A percentile compares a stretch with the other conserved stretches of the same genome.
These are phyloP conservation scores for Lagenidium giganteum DNA, from an alignment of 352 stramenopile species.

Conservation along the genomic window DNA sequence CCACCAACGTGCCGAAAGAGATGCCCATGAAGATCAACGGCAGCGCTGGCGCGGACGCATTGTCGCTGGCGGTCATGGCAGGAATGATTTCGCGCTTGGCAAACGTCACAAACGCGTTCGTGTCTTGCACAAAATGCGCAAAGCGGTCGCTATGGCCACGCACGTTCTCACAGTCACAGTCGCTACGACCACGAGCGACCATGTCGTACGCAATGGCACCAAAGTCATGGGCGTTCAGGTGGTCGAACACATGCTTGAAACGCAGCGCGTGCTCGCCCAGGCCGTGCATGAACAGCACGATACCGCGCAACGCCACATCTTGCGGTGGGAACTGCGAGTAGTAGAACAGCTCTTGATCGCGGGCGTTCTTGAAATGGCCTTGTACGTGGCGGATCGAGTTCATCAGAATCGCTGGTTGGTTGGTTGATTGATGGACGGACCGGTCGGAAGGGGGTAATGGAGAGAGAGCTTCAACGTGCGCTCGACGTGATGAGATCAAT, in stretches of 20 bases:
- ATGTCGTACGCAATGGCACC: constrained; percentile 65
- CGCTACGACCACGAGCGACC: constrained; percentile 49
- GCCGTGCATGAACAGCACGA: constrained; percentile 40
- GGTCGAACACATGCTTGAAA: constrained; percentile 54
- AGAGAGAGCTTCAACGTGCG: too few species aligned
- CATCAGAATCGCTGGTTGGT: too few species aligned
- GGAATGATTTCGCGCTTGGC: constrained; percentile 33
- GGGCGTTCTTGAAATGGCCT: constrained; percentile 36
- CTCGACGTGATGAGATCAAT: too few species aligned
- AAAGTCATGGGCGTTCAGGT: constrained; percentile 35
- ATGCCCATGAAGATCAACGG: constrained; percentile 61
- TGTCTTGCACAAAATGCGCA: constrained; percentile 63
- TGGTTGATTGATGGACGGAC: too few species aligned
- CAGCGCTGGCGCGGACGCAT: constrained; percentile 11
- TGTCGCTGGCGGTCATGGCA: constrained; percentile 20
- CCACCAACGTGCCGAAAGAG: constrained; percentile 60
- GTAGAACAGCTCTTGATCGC: constrained; percentile 25
- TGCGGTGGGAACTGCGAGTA: constrained; percentile 8
- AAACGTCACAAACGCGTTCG: constrained; percentile 44
- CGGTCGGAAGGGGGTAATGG: too few species aligned
- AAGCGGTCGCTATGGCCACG: constrained; percentile 50
- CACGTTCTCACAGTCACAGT: constrained; percentile 27
- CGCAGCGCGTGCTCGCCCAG: constrained; percentile 58
- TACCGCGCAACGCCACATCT: constrained; percentile 9
- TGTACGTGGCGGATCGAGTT: too few species aligned